A percentile compares a stretch with the other conserved stretches of the same genome.
Conservation (phyloP, 257 asterid genomes). For the Ocimum tenuiflorum region DNA sequence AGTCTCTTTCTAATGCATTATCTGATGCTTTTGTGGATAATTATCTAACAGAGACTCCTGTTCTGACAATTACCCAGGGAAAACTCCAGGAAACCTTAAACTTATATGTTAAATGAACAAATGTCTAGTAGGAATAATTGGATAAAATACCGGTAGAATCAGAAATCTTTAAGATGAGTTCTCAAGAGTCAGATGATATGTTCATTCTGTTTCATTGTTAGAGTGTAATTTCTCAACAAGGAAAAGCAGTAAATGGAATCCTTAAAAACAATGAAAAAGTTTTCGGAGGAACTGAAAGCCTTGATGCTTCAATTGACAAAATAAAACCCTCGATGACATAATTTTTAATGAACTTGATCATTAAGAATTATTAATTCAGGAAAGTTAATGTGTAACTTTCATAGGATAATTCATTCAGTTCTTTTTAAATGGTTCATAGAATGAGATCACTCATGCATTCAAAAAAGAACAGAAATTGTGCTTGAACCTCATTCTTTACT, state of each 20-base stretch:
- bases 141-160: neutral
- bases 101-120: neutral
- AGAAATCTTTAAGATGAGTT: neutral
- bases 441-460: neutral
- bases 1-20: neutral
- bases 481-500: neutral
- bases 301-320: neutral
- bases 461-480: neutral
- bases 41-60: neutral
- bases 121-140: neutral
- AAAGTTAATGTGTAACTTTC: neutral
- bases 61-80: neutral
- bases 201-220: constrained; percentile 2
- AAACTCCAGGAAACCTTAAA: neutral
- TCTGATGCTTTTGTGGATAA: neutral
- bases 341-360: neutral
- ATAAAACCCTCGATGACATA: neutral
- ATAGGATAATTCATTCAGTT: neutral
- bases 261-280: neutral
- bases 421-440: neutral
- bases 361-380: neutral
- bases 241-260: neutral
- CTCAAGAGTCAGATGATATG: neutral
- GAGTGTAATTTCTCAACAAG: neutral
- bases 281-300: constrained; percentile 1